Conservation (phyloP, 2,329 filamentous ascomycete genomes). For the Diaporthe caulivora region DNA sequence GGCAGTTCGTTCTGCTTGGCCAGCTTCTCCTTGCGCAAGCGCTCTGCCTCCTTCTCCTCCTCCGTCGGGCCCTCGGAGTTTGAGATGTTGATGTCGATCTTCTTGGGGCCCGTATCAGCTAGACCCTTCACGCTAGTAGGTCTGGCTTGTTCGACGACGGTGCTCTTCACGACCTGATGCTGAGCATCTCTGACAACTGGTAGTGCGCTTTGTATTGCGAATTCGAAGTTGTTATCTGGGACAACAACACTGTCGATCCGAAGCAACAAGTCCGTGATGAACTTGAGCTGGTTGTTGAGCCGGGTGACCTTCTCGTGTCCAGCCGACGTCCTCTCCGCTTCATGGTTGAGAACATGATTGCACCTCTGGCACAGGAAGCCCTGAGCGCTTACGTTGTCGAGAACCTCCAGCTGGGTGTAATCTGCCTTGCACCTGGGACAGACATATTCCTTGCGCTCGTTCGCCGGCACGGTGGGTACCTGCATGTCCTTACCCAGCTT, state of each 20-base stretch:
- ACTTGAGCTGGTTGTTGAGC: constrained; percentile 83
- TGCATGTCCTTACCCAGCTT: constrained; percentile 91
- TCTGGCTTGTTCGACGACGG: constrained; percentile 67
- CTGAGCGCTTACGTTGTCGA: constrained; percentile 77
- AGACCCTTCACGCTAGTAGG: constrained; percentile 79
- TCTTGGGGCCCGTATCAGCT: constrained; percentile 74
- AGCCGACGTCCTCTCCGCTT: constrained; percentile 75
- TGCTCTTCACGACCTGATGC: constrained; percentile 72
- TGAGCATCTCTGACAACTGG: constrained; percentile 76
- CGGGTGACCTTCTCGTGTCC: constrained; percentile 80
- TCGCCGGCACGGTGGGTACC: constrained; percentile 81
- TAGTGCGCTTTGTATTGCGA: constrained; percentile 72
- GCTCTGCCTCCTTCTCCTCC: constrained; percentile 75
- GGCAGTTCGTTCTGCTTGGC: constrained; percentile 78
- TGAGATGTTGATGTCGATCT: constrained; percentile 78
- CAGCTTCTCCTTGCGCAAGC: constrained; percentile 73
- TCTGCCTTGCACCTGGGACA: constrained; percentile 86
- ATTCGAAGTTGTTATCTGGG: constrained; percentile 80
- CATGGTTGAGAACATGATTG: constrained; percentile 71
- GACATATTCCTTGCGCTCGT: constrained; percentile 92
- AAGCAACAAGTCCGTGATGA: constrained; percentile 81
- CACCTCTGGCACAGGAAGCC: constrained; percentile 91
- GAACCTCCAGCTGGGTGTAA: constrained; percentile 90
- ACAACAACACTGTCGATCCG: constrained; percentile 81
- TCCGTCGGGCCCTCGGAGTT: constrained; percentile 74